These are phyloP conservation scores for Quercus tomentella DNA, from an alignment of 331 rosid species.

Conservation along the genomic window DNA sequence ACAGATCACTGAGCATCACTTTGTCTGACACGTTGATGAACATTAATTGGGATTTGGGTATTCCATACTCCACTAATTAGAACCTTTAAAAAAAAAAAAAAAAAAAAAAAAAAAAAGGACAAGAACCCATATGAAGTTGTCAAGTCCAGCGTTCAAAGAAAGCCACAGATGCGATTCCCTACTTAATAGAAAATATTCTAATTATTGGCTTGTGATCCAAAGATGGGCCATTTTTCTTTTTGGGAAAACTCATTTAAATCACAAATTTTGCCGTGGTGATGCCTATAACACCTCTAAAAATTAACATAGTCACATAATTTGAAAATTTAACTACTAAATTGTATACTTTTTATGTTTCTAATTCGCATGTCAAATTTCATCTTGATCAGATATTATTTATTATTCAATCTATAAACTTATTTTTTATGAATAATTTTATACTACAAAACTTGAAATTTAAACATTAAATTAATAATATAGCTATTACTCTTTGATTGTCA, in stretches of 20 bases:
- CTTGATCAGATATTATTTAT: rapidly evolving
- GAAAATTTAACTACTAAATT: no score
- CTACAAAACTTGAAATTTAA: no score
- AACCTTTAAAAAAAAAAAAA: no score
- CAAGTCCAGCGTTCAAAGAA: neutral
- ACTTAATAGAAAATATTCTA: neutral
- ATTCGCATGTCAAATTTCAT: no score
- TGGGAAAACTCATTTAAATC: neutral
- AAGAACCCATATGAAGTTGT: neutral
- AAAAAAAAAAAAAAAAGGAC: neutral
- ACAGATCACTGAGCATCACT: neutral
- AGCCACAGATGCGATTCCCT: neutral
- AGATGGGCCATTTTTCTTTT: neutral
- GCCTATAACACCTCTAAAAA: no score
- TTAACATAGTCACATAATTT: no score
- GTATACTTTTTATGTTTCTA: rapidly evolving
- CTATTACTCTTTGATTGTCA: no score
- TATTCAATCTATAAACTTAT: neutral
- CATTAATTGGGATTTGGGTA: neutral
- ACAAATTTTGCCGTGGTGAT: no score
- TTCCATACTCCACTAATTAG: neutral
- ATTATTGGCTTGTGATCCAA: neutral
- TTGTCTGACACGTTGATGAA: neutral
- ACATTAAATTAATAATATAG: no score
- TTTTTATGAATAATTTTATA: no score